A percentile compares a stretch with the other conserved stretches of the same genome.
These are phyloP conservation scores for Quercus parvula DNA, from an alignment of 306 rosid species.

Conservation along the genomic window DNA sequence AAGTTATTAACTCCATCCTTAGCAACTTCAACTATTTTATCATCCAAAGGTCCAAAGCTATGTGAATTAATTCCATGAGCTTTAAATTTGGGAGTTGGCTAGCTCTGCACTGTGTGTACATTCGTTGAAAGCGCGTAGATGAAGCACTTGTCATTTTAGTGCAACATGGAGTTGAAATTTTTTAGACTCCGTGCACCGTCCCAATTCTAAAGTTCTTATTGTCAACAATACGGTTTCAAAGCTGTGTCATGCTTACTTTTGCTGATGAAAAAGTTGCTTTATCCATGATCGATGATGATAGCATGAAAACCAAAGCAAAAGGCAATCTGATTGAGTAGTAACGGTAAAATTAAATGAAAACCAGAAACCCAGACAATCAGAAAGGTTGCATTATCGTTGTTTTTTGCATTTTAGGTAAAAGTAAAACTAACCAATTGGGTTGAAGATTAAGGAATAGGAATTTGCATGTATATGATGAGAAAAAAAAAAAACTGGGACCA, in stretches of 20 bases:
- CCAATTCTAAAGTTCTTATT: background rate
- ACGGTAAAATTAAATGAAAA: constrained; percentile 24
- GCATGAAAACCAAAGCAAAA: background rate
- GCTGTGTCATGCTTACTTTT: constrained; percentile 3
- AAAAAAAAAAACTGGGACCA: constrained; percentile 29
- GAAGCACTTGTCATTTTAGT: constrained; percentile 11
- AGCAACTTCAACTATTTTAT: background rate
- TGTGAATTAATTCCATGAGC: constrained; percentile 5
- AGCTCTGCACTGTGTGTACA: constrained; percentile 32
- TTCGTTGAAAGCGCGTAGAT: constrained; percentile 18
- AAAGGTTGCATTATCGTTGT: constrained; percentile 29
- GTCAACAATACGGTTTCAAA: constrained; percentile 4
- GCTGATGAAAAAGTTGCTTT: constrained; percentile 16
- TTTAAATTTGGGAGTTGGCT: background rate
- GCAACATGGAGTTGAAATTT: background rate
- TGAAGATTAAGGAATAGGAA: background rate
- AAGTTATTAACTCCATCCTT: background rate
- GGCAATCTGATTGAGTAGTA: background rate
- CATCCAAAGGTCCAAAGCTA: background rate
- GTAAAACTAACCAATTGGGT: constrained; percentile 15
- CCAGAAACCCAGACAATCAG: constrained; percentile 36
- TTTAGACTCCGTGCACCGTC: background rate
- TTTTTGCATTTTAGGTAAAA: constrained; percentile 37
- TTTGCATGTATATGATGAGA: background rate
- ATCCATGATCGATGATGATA: background rate